Conservation (phyloP, 352 stramenopile genomes). For the Ophiocytium majus region DNA sequence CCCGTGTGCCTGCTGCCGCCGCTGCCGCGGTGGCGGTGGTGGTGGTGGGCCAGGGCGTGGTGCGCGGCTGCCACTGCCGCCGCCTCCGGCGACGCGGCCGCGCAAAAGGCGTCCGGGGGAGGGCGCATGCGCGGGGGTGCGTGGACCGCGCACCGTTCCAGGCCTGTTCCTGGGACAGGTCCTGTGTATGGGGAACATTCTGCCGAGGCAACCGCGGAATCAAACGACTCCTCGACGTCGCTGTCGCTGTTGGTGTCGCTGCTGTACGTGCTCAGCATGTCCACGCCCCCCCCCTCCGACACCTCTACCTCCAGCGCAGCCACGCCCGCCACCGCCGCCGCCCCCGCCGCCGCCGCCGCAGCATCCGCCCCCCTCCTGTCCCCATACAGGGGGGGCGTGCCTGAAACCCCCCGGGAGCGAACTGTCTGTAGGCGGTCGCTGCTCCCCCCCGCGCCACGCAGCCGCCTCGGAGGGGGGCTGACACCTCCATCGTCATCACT, state of each 20-base stretch:
- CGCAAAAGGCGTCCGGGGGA: too few species aligned
- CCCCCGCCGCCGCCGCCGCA: not conserved
- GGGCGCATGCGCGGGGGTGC: too few species aligned
- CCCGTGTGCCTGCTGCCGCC: not conserved
- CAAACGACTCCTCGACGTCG: not conserved
- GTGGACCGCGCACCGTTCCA: too few species aligned
- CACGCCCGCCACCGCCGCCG: not conserved
- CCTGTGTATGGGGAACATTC: too few species aligned
- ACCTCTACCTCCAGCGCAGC: not conserved
- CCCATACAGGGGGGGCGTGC: not conserved
- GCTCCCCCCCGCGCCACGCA: not conserved
- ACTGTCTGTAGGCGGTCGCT: not conserved
- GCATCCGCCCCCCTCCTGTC: not conserved
- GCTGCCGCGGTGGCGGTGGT: not conserved
- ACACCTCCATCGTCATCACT: not conserved
- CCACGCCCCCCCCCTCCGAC: not conserved
- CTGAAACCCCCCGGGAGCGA: not conserved
- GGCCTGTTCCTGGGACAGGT: too few species aligned
- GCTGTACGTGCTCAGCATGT: conserved; percentile 23
- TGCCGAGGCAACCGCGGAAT: too few species aligned
- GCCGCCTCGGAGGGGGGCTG: not conserved
- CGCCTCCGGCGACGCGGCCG: not conserved
- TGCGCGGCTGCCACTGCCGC: not conserved
- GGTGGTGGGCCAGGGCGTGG: not conserved
- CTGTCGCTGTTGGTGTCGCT: conserved; percentile 5